phyloP scores from a whole-genome alignment of 192 early-diverging fungal genomes.

The Martensiomyces pterosporus region DNA sequence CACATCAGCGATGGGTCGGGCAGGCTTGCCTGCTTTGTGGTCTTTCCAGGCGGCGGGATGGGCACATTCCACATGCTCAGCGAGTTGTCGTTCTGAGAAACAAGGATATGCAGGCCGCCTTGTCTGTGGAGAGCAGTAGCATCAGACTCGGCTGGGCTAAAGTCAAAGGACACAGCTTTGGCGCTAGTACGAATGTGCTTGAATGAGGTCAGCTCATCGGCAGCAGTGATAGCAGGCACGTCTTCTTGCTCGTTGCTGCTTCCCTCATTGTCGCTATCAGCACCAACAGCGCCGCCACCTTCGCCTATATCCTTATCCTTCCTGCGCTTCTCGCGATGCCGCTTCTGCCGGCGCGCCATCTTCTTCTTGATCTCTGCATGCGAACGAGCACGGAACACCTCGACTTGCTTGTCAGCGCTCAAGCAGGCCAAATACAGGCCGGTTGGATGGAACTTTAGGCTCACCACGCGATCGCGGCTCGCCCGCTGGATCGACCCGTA shows the following conservation, averaged over 20 bases:
- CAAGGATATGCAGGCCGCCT: conserved; percentile 53
- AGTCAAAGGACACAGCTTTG: conserved; percentile 70
- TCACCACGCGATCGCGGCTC: conserved; percentile 74
- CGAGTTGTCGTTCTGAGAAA: conserved; percentile 77
- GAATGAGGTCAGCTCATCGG: conserved; percentile 74
- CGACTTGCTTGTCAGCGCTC: conserved; percentile 73
- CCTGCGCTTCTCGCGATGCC: conserved; percentile 70
- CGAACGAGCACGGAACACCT: conserved; percentile 76
- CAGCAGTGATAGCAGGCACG: conserved; percentile 51
- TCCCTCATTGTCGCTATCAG: conserved; percentile 4
- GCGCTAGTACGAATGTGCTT: conserved; percentile 68
- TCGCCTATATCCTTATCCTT: conserved; percentile 31
- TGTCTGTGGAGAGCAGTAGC: conserved; percentile 19
- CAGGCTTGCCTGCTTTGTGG: conserved; percentile 62
- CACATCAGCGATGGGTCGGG: conserved; percentile 61
- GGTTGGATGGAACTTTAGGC: conserved; percentile 74
- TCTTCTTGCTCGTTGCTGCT: conserved; percentile 3
- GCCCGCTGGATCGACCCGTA: conserved; percentile 77
- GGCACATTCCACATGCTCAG: conserved; percentile 70
- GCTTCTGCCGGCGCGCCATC: conserved; percentile 71
- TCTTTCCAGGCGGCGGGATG: conserved; percentile 53
- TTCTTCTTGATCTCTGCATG: conserved; percentile 82
- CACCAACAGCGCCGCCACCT: conserved; percentile 41
- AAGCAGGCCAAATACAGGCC: conserved; percentile 75
- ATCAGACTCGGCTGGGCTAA: conserved; percentile 36